These are phyloP conservation scores for Nissolia schottii DNA, from an alignment of 306 rosid species.

Conservation along the genomic window DNA sequence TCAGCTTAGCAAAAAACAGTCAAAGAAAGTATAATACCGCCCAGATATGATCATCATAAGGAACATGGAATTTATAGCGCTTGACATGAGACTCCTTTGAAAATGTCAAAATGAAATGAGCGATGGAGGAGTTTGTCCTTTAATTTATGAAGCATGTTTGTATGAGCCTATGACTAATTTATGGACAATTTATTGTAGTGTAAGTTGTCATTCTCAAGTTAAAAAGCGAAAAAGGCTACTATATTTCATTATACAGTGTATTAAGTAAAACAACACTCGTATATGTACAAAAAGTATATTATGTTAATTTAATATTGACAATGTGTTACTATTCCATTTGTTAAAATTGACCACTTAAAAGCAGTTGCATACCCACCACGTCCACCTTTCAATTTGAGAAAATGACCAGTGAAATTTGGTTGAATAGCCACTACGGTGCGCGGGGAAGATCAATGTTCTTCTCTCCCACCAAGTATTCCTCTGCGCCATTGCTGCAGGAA, in stretches of 20 bases:
- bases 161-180: not conserved
- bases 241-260: slow-evolving; percentile 17
- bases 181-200: not conserved
- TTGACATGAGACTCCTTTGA: not conserved
- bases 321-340: not conserved
- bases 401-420: slow-evolving; percentile 8
- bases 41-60: not conserved
- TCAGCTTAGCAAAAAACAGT: no score
- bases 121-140: not conserved
- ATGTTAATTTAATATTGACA: slow-evolving; percentile 7
- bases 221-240: not conserved
- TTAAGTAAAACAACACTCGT: not conserved
- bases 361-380: slow-evolving; percentile 16
- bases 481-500: slow-evolving; percentile 67
- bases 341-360: not conserved
- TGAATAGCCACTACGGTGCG: slow-evolving; percentile 32
- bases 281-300: slow-evolving; percentile 25
- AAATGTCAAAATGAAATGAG: not conserved
- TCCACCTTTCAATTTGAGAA: slow-evolving; percentile 14
- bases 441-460: slow-evolving; percentile 57
- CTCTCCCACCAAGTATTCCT: slow-evolving; percentile 49
- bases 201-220: slow-evolving; percentile 1
- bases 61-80: no score
- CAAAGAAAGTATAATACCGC: not conserved
- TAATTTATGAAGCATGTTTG: not conserved